Conservation (phyloP, 139 green algal genomes). For the Coelastrella sp. region DNA sequence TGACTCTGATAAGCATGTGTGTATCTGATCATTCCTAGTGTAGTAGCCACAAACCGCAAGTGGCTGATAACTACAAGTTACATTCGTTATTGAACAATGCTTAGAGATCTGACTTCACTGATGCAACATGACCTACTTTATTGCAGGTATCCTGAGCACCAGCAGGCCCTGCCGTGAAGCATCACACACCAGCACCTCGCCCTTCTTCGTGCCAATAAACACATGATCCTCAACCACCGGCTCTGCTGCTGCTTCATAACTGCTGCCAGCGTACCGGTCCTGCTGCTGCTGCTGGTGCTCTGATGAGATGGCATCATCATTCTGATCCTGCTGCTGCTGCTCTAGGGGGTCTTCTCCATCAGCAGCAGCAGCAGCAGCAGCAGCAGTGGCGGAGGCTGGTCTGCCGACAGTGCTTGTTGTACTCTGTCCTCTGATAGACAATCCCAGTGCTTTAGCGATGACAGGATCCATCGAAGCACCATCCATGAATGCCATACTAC, state of each 20-base stretch:
- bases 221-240: conserved; percentile 4
- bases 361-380: conserved; percentile 10
- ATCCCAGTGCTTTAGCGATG: background rate
- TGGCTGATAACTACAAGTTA: too few relatives aligned
- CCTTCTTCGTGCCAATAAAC: conserved; percentile 22
- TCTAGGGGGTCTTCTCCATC: background rate
- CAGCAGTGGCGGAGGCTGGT: background rate
- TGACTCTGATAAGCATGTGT: too few relatives aligned
- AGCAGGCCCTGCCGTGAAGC: conserved; percentile 20
- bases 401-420: background rate
- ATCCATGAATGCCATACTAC: conserved; percentile 32
- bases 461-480: background rate
- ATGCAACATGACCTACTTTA: conserved; percentile 20
- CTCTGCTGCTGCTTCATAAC: background rate
- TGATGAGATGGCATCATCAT: background rate
- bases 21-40: too few relatives aligned
- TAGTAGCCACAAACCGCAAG: too few relatives aligned
- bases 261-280: background rate
- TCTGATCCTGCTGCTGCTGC: background rate
- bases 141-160: conserved; percentile 32
- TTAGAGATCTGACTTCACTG: background rate
- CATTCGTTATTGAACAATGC: too few relatives aligned
- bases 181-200: conserved; percentile 39
- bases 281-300: conserved; percentile 4
- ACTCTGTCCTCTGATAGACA: conserved; percentile 24